phyloP scores from a whole-genome alignment of 306 rosid genomes.

The Castanospermum australe region DNA sequence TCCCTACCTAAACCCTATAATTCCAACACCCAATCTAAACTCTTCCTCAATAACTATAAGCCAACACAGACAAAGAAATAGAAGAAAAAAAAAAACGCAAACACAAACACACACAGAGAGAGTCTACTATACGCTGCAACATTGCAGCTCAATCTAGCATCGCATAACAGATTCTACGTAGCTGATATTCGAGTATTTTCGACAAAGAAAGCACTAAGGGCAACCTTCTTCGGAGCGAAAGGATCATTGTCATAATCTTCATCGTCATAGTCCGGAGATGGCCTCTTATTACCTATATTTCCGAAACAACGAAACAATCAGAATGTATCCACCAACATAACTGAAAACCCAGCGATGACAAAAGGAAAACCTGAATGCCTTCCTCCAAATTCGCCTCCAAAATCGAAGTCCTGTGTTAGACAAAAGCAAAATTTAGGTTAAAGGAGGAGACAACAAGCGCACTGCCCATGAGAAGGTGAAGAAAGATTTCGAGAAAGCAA shows the following conservation, averaged over 20 bases:
- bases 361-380: constrained; percentile 58
- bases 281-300: constrained; percentile 67
- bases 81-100: not conserved
- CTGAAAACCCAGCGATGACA: not conserved
- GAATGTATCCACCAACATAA: constrained; percentile 3
- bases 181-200: not conserved
- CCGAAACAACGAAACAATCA: not conserved
- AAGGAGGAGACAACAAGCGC: not conserved
- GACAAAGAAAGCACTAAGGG: not conserved
- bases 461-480: not conserved
- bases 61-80: not conserved
- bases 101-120: not conserved
- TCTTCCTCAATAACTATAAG: not conserved
- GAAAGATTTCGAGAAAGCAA: not conserved
- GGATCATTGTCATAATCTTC: constrained; percentile 66
- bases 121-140: not conserved
- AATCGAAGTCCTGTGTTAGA: constrained; percentile 72
- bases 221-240: constrained; percentile 71
- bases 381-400: constrained; percentile 69
- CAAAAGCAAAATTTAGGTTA: constrained; percentile 1
- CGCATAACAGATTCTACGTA: not conserved
- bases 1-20: too few relatives aligned
- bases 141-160: not conserved
- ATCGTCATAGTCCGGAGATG: constrained; percentile 75
- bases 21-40: not conserved